Evolutionary conservation across 495 filamentous ascomycete species (phyloP).

Genomic region (Tuber calosporum): DNA sequence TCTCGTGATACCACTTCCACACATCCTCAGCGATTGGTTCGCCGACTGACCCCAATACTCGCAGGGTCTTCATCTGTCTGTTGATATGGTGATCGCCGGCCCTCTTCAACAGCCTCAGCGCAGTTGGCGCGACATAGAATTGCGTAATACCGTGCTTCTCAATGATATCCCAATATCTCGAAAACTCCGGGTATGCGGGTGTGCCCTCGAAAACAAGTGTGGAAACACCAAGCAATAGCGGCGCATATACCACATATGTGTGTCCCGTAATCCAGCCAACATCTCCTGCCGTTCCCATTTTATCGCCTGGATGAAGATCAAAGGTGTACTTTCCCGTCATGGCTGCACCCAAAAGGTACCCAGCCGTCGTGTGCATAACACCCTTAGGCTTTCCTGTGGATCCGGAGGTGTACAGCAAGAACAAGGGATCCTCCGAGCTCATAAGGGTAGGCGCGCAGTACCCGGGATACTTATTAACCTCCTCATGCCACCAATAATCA

Average conservation of each 20-base stretch:
- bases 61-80: constrained; percentile 77
- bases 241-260: constrained; percentile 97
- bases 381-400: constrained; percentile 98
- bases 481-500: constrained; percentile 97
- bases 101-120: constrained; percentile 84
- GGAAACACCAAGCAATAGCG: constrained; percentile 80
- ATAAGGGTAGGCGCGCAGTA: constrained; percentile 83
- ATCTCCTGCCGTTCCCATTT: constrained; percentile 95
- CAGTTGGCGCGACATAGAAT: constrained; percentile 97
- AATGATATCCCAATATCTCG: constrained; percentile 97
- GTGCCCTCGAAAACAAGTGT: constrained; percentile 99
- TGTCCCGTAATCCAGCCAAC: constrained; percentile 99
- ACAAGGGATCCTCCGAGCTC: constrained; percentile 90
- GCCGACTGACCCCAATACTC: constrained; percentile 91
- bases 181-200: constrained; percentile 94
- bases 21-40: constrained; percentile 98
- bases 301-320: constrained; percentile 88
- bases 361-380: constrained; percentile 94
- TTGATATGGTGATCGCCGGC: constrained; percentile 88
- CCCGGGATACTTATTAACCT: constrained; percentile 86
- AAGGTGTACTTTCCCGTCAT: constrained; percentile 97
- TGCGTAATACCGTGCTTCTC: constrained; percentile 91
- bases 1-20: constrained; percentile 99
- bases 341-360: constrained; percentile 87
- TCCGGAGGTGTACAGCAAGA: constrained; percentile 95